These are phyloP conservation scores for Chlorella ohadii DNA, from an alignment of 139 green algal genomes.

Conservation along the genomic window DNA sequence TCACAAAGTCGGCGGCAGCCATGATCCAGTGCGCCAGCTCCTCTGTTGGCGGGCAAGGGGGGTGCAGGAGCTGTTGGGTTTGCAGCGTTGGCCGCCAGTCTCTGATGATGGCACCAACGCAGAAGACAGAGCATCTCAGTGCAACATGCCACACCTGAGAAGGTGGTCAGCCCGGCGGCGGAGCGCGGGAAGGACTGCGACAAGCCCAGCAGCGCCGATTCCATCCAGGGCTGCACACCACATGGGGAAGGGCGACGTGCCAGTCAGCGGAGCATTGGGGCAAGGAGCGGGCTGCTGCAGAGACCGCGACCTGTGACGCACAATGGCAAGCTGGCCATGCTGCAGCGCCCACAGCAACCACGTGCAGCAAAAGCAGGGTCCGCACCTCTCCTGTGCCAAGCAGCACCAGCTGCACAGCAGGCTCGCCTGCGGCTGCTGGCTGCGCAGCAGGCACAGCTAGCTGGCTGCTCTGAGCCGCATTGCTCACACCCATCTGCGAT, in stretches of 20 bases:
- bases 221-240: slow-evolving; percentile 63
- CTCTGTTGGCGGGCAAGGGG: slow-evolving; percentile 42
- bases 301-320: background rate
- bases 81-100: too few relatives aligned
- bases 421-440: too few relatives aligned
- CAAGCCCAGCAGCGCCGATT: slow-evolving; percentile 65
- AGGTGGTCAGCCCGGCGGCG: slow-evolving; percentile 63
- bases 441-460: background rate
- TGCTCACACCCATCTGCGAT: background rate
- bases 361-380: slow-evolving; percentile 1
- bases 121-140: too few relatives aligned
- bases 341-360: background rate
- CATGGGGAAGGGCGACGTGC: background rate
- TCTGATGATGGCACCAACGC: too few relatives aligned
- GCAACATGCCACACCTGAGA: slow-evolving; percentile 58
- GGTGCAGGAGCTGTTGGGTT: too few relatives aligned
- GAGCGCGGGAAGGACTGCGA: slow-evolving; percentile 57
- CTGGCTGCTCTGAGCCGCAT: background rate
- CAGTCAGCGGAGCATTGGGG: background rate
- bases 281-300: too few relatives aligned
- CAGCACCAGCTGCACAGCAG: slow-evolving; percentile 53
- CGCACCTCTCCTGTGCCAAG: slow-evolving; percentile 57
- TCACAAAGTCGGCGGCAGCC: slow-evolving; percentile 78
- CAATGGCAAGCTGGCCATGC: background rate
- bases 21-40: slow-evolving; percentile 77